Base-by-base conservation (phyloP, 2,329 filamentous ascomycete genomes). In the Exophiala viscosa region DNA sequence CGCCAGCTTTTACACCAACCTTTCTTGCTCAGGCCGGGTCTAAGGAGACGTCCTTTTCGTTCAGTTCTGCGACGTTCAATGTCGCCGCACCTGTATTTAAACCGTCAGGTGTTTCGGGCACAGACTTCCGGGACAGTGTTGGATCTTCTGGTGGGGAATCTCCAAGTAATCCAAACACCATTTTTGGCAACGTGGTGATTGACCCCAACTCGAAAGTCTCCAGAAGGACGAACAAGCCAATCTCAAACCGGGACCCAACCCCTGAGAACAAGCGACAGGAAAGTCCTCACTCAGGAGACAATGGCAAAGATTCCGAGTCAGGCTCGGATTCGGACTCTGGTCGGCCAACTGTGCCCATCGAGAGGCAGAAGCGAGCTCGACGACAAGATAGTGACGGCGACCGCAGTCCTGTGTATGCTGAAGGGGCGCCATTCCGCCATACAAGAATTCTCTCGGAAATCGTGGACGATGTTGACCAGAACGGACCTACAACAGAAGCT, bases 71-170 rank as follows among this genome's bases (percentile, higher is more conserved):
- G 32, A 84, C 82, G 32, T 89, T 92, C 72, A 84, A 87, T 55
- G 85, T 88, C 2, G 85, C 87, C 66, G 89, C 88, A 3, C 87
- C 88, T 10, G 75, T 81, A 0, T 95, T 95, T 67, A 90, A 84
- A 15, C 88, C 88, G 2, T 72, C 68, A 34, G 65, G 58, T n/a
- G 50, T 52, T 1, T 13, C 34, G 1, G 14, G 5, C 7, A 35
- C 46, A 9, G 68, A 62, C 41, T 52, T 68, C 17, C 62, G 62
- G 38, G 64, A 65, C 3, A 62, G 57, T n/a, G 53, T 60, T 34
- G 55, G 48, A 10, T 52, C 64, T 11, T 57, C 61, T 17, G 55
- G 60, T 34, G 58, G 63, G 41, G 57, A 57, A 20, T 50, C 45
- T 14, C 51, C 58, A 15, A 60, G 52, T 17, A 34, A 43, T 20